A percentile compares a stretch with the other conserved stretches of the same genome.
These are phyloP conservation scores for Nicotiana tomentosiformis DNA, from an alignment of 257 asterid genomes.

Conservation along the genomic window DNA sequence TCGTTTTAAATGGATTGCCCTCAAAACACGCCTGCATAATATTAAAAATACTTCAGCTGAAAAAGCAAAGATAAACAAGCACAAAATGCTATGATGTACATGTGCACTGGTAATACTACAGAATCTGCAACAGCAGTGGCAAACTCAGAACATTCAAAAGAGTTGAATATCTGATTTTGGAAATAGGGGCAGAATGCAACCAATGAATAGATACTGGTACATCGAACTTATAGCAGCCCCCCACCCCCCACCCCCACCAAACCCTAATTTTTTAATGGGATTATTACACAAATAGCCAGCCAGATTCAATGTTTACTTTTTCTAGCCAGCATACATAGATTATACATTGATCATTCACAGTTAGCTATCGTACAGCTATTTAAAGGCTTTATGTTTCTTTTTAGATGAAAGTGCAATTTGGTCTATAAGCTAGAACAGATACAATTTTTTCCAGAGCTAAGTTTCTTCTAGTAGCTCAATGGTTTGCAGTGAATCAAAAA, in stretches of 20 bases:
- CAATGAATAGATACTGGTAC: background rate
- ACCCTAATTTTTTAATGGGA: background rate
- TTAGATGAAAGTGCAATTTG: background rate
- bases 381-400: background rate
- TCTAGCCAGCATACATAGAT: no score
- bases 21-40: slow-evolving; percentile 75
- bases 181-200: background rate
- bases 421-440: background rate
- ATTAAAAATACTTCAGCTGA: background rate
- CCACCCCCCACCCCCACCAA: no score
- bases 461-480: background rate
- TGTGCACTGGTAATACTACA: background rate
- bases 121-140: background rate
- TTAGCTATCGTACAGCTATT: background rate
- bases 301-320: no score
- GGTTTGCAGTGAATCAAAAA: background rate
- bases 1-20: slow-evolving; percentile 93
- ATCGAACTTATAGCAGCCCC: background rate
- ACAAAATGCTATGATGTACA: background rate
- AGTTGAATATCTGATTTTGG: background rate
- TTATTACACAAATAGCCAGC: no score
- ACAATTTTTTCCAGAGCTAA: background rate
- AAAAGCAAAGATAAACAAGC: background rate
- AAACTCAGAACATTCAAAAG: background rate
- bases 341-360: no score